A percentile compares a stretch with the other conserved stretches of the same genome.
These are phyloP conservation scores for Maudiozyma bulderi DNA, from an alignment of 805 yeast genomes.

Conservation along the genomic window DNA sequence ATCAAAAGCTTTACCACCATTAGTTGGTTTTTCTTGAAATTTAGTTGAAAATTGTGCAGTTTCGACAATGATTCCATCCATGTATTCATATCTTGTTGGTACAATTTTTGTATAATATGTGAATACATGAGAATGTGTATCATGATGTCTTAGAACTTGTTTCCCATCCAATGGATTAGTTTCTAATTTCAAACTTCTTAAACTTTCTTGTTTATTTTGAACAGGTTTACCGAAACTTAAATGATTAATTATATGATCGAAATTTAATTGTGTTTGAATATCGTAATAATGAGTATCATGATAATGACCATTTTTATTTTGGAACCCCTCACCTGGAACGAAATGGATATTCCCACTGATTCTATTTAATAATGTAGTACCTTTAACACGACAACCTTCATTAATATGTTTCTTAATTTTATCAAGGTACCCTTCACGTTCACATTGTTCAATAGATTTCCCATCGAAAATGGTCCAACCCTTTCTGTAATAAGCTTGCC, in stretches of 20 bases:
- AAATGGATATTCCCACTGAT: constrained; percentile 88
- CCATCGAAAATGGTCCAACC: constrained; percentile 93
- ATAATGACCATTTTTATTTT: constrained; percentile 46
- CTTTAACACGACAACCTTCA: constrained; percentile 86
- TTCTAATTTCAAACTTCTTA: constrained; percentile 12
- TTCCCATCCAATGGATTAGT: constrained; percentile 66
- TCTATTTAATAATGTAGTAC: constrained; percentile 69
- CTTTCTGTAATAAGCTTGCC: constrained; percentile 60
- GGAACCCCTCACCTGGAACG: constrained; percentile 83
- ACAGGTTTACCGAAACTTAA: constrained; percentile 60
- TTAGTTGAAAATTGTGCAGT: constrained; percentile 90
- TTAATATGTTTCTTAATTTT: constrained; percentile 45
- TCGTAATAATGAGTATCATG: constrained; percentile 77
- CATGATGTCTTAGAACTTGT: constrained; percentile 19
- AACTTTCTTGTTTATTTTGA: not conserved
- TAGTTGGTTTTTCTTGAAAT: constrained; percentile 73
- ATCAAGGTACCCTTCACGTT: constrained; percentile 73
- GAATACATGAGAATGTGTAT: constrained; percentile 51
- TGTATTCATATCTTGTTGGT: constrained; percentile 71
- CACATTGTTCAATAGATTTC: constrained; percentile 80
- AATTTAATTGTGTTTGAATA: constrained; percentile 52
- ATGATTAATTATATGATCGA: constrained; percentile 71
- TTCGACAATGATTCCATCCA: constrained; percentile 41
- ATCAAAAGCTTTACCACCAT: constrained; percentile 83
- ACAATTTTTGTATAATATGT: constrained; percentile 84